Conservation (phyloP, 2,329 filamentous ascomycete genomes). For the Ambrosiella cleistominuta region DNA sequence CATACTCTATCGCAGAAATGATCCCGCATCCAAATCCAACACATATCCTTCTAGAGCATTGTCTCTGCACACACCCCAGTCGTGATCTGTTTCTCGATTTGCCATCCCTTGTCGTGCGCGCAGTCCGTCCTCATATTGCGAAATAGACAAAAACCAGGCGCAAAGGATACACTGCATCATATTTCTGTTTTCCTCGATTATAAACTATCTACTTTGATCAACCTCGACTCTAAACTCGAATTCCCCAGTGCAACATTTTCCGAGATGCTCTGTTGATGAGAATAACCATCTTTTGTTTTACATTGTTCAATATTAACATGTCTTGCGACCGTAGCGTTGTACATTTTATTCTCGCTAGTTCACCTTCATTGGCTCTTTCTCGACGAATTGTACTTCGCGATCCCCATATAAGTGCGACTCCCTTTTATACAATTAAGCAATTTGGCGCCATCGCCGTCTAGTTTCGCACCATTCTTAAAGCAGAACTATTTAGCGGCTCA, state of each 20-base stretch:
- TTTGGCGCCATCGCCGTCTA: constrained; percentile 4
- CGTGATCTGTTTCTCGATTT: neutral
- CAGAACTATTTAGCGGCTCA: constrained; percentile 1
- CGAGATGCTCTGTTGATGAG: neutral
- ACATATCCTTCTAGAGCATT: neutral
- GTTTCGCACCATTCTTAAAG: constrained; percentile 8
- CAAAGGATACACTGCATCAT: neutral
- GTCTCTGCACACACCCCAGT: neutral
- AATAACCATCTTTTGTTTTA: neutral
- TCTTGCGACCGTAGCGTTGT: neutral
- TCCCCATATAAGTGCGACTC: constrained; percentile 1
- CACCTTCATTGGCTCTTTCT: neutral
- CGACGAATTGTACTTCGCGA: constrained; percentile 3
- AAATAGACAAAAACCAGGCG: neutral
- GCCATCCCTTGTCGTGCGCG: neutral
- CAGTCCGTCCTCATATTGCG: neutral
- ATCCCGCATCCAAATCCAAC: neutral
- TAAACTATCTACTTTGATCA: neutral
- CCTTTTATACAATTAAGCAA: neutral
- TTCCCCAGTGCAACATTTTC: neutral
- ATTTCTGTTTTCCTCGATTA: neutral
- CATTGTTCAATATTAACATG: neutral
- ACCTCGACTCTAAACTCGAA: neutral
- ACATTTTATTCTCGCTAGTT: neutral
- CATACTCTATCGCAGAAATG: neutral